Conservation (phyloP, 1,139 yeast genomes). For the Hemisphaericaspora xylofermentans region DNA sequence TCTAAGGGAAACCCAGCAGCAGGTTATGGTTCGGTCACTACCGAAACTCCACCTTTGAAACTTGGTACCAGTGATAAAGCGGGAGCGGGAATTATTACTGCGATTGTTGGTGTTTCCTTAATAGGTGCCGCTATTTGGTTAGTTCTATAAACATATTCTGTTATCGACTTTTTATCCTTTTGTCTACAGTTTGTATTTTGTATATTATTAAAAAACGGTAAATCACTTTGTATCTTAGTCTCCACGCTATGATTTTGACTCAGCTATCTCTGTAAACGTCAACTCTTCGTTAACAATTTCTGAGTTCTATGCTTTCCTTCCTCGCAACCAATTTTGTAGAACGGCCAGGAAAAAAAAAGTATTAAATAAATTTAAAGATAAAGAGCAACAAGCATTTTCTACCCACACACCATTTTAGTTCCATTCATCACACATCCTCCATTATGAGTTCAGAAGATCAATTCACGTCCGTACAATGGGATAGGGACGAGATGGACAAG, state of each 20-base stretch:
- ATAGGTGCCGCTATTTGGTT: slow-evolving; percentile 76
- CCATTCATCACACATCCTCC: neutral
- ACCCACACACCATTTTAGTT: neutral
- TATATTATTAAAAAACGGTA: too few relatives aligned
- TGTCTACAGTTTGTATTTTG: neutral
- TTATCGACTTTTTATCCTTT: neutral
- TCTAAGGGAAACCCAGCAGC: slow-evolving; percentile 60
- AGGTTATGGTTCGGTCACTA: slow-evolving; percentile 47
- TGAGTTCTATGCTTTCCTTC: too few relatives aligned
- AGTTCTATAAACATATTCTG: slow-evolving; percentile 25
- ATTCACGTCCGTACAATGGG: slow-evolving; percentile 61
- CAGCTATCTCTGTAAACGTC: too few relatives aligned
- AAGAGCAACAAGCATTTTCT: neutral
- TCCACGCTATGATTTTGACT: neutral
- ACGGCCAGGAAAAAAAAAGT: neutral
- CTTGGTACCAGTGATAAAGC: slow-evolving; percentile 69
- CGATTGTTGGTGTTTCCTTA: slow-evolving; percentile 63
- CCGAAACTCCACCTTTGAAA: slow-evolving; percentile 44
- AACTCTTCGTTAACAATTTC: too few relatives aligned
- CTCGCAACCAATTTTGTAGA: too few relatives aligned
- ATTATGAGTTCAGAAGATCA: slow-evolving; percentile 44
- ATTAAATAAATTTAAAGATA: neutral
- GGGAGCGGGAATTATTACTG: slow-evolving; percentile 88
- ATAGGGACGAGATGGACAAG: slow-evolving; percentile 40
- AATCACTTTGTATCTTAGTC: too few relatives aligned